Evolutionary conservation across 2,329 filamentous ascomycete species (phyloP), one percentile per base, ranked within the genome.

Genomic region (Gaeumannomyces sp.): DNA sequence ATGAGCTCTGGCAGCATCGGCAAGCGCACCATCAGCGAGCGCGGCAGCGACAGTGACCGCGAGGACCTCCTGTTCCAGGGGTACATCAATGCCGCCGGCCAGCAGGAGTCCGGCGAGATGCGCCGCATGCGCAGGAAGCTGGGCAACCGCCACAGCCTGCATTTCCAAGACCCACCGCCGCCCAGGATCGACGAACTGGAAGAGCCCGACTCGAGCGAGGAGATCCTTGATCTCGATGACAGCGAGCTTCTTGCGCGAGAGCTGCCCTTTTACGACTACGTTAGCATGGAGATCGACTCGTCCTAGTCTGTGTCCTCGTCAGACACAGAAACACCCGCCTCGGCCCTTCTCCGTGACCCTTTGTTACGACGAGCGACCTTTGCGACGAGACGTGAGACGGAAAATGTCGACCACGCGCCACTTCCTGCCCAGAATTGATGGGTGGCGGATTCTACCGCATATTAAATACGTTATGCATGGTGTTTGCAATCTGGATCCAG

Each of bases 111-210:
- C 8, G 61, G 27, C 29, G 79, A 82, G 64, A 76, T 76, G 13
- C 77, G 81, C 27, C 78, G 81, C 33, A 73, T 83, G 66, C 77
- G 78, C 64, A 78, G 82, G 67, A 77, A 80, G 56, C 70, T 81
- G 63, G 76, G 74, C n/a, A 73, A 78, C 60, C 78, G 82, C 50
- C 78, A 79, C 57, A 79, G 80, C 66, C 69, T 82, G n/a, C 76
- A 79, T 31, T 82, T 83, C 67, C 76, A 79, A 27, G 81, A 84
- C 65, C 81, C 81, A 38, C 80, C 79, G 14, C 76, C 77, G 61
- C 80, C 80, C 14, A 76, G 79, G 53, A 85, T 85, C 65, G 81
- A 83, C 53, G 82, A 85, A 72, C 74, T 82, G 1, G 82, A 84
- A 22, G 82, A 84, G 71, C 82, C 82, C 14, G 76, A 79, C 65